phyloP scores from a whole-genome alignment of 2,329 filamentous ascomycete species.

The Talaromyces sp. region DNA sequence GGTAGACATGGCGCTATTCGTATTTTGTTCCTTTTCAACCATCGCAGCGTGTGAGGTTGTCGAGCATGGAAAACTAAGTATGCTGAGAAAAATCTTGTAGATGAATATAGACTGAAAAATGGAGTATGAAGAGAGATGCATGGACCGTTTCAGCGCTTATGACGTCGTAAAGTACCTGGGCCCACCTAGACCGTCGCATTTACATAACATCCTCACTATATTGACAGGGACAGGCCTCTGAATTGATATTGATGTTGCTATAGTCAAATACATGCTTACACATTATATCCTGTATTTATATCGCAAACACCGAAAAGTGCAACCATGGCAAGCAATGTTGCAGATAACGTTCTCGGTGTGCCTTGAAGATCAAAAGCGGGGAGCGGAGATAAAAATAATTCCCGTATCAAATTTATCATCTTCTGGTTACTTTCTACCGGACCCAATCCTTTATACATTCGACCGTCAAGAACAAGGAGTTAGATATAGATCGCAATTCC shows the following conservation, averaged over 20 bases:
- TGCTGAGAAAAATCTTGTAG: neutral
- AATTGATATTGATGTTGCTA: neutral
- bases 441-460: neutral
- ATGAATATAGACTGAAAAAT: neutral
- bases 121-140: neutral
- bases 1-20: neutral
- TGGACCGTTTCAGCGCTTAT: neutral
- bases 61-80: too few relatives aligned
- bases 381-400: neutral
- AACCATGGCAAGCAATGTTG: neutral
- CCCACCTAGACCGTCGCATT: neutral
- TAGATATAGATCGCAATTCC: neutral
- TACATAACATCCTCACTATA: neutral
- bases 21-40: neutral
- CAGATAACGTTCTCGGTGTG: neutral
- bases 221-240: neutral
- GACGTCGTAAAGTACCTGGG: neutral
- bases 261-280: neutral
- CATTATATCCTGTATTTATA: neutral
- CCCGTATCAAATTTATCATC: neutral
- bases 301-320: neutral
- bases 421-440: neutral
- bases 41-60: neutral
- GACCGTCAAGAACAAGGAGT: neutral
- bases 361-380: neutral